Percentiles rank a stretch among this genome's conserved stretches.
phyloP scores from a whole-genome alignment of 164 flowering plant species.

The Tetrastigma voinierianum region DNA sequence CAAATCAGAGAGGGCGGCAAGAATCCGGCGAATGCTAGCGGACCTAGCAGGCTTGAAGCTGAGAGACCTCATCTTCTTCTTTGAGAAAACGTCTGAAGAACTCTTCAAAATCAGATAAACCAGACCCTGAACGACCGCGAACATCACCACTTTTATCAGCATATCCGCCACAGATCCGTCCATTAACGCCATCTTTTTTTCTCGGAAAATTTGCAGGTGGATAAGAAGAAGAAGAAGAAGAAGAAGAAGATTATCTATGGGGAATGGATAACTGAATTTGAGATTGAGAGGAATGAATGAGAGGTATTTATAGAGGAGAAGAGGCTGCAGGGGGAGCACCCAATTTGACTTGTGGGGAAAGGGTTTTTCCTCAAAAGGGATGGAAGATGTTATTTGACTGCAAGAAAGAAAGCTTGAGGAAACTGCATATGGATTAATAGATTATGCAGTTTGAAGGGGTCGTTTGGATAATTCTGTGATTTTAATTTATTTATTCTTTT shows the following conservation, averaged over 20 bases:
- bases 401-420: too few relatives aligned
- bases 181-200: slow-evolving; percentile 1
- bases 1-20: slow-evolving; percentile 43
- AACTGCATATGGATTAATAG: too few relatives aligned
- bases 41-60: slow-evolving; percentile 41
- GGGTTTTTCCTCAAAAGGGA: neutral
- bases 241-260: too few relatives aligned
- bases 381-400: too few relatives aligned
- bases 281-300: too few relatives aligned
- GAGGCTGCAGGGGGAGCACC: neutral
- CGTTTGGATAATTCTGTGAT: too few relatives aligned
- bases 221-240: neutral
- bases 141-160: slow-evolving; percentile 41
- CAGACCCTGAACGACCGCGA: slow-evolving; percentile 47
- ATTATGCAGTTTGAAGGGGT: too few relatives aligned
- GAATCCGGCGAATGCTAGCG: slow-evolving; percentile 33
- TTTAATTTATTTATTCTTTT: too few relatives aligned
- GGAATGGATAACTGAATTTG: too few relatives aligned
- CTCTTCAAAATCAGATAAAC: slow-evolving; percentile 51
- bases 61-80: slow-evolving; percentile 23
- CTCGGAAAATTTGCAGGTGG: neutral
- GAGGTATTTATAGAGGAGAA: too few relatives aligned
- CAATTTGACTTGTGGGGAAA: slow-evolving; percentile 5
- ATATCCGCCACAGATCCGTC: slow-evolving; percentile 18
- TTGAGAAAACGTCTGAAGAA: slow-evolving; percentile 46